Base-by-base conservation (phyloP, 108 stramenopile species). In the Cyclotella baltica region DNA sequence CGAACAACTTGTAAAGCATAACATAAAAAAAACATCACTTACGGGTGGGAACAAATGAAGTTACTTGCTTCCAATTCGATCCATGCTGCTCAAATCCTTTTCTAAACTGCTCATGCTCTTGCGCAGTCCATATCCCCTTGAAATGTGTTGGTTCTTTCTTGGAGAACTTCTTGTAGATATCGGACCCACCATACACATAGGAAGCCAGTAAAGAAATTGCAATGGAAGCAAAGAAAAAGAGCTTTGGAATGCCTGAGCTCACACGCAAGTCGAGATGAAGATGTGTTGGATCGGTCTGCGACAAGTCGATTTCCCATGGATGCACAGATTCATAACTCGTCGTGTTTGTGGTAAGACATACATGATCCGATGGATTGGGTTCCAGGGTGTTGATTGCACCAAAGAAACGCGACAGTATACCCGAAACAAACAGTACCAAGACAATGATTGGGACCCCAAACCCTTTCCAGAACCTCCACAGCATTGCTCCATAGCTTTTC, bases 61-160 rank as follows among this genome's bases (percentile, higher is more conserved):
- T 30, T 1, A 83, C 75, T 34, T 50, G 4, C 40, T 67, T 67
- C 81, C 81, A 83, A 8, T 55, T 36, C 4, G 29, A 46, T 5
- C 81, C 81, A 58, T 76, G 55, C 38, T 34, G 0, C 13, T 68
- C 70, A 67, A 71, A 83, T 28, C 70, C 75, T 20, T 68, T 50
- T 22, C 71, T 52, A 43, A 83, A 76, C 58, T 72, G 75, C 8
- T 70, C 48, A 35, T 83, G 75, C 75, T 83, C 81, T 43, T 62
- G 46, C 20, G 69, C 74, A 35, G 50, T 67, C 81, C 81, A 82
- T 33, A 75, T 58, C 27, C 81, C 81, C 34, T 58, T 75, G 23
- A 28, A 23, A 55, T 70, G 46, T n/a, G 15, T 38, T 2, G 38
- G 43, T 4, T 31, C 38, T 64, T 2, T 38, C 25, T 50, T 53